Base-by-base conservation (phyloP, 768 basidiomycete genomes). In the Lentinula aciculospora region DNA sequence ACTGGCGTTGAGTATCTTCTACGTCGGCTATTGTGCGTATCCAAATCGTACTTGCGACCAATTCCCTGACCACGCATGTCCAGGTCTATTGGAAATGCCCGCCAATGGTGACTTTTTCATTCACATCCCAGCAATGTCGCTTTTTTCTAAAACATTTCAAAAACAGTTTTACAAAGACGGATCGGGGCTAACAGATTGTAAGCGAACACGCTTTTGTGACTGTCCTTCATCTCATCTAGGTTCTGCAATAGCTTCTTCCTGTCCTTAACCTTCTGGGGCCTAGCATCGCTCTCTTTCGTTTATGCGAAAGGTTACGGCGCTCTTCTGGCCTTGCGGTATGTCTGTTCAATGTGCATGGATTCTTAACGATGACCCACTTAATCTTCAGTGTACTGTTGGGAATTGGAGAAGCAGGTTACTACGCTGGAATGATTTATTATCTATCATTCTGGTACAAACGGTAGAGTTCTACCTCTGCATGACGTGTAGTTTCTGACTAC, bases 361-460 rank as follows among this genome's bases (percentile, higher is more conserved):
- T 31, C 15, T 56, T 32, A 29, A 32, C 40, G 7, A 21, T n/a
- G n/a, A 47, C 7, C 12, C 32, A 32, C 15, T 1, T 13, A 25
- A 10, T 4, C 31, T n/a, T 4, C 60, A 81, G 82, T n/a, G 77
- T 84, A 2, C 65, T 83, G 3, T 69, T 83, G 62, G 82, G 82
- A 7, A 82, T 83, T n/a, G 82, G 82, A 10, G 82, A 83, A 62
- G 81, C 81, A 0, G 82, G 82, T 1, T 83, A 78, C 58, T 83
- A 83, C 58, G 81, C 81, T 0, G 82, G 81, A 6, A 79, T 82
- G 77, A 82, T 83, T 4, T 83, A 83, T 59, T 83, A 83, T 61
- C 66, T 82, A 27, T 82, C 81, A 0, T 83, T 83, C 65, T 83
- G 82, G 82, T 81, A 80, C 57, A 67, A 65, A 56, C 59, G 66